Percentiles rank a stretch among this genome's conserved stretches.
phyloP scores from a whole-genome alignment of 129 eudicot species.

The Scalesia atractyloides region DNA sequence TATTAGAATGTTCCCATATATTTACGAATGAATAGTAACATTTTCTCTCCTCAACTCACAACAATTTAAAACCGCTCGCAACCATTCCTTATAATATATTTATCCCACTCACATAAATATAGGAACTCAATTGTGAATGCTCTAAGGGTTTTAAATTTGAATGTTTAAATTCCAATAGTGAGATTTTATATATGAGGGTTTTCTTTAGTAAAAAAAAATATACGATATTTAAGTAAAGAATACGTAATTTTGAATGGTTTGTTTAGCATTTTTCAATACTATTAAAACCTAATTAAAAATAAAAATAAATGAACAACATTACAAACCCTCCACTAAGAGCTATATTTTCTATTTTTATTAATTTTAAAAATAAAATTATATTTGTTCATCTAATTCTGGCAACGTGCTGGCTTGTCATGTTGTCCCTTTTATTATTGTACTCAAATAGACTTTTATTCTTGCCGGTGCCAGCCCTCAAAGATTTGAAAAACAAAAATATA shows the following conservation, averaged over 20 bases:
- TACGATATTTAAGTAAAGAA: neutral
- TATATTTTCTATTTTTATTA: conserved; percentile 18
- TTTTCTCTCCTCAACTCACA: too few relatives aligned
- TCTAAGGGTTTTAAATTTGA: too few relatives aligned
- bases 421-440: conserved; percentile 28
- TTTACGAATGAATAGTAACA: too few relatives aligned
- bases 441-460: conserved; percentile 36
- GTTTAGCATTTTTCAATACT: neutral
- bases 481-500: conserved; percentile 9
- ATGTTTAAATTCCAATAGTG: neutral
- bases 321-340: conserved; percentile 38
- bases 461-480: conserved; percentile 30
- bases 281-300: neutral
- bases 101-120: too few relatives aligned
- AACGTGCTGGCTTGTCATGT: conserved; percentile 53
- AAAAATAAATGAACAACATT: conserved; percentile 9
- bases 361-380: neutral
- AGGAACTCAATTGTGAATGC: too few relatives aligned
- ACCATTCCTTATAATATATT: too few relatives aligned
- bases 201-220: neutral
- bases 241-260: neutral
- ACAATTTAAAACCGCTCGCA: too few relatives aligned
- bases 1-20: too few relatives aligned
- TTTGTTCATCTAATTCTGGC: conserved; percentile 28
- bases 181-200: neutral